Percentiles rank a stretch among this genome's conserved stretches.
phyloP scores from a whole-genome alignment of 2,329 filamentous ascomycete genomes.

The Scopulariopsis brevicaulis region DNA sequence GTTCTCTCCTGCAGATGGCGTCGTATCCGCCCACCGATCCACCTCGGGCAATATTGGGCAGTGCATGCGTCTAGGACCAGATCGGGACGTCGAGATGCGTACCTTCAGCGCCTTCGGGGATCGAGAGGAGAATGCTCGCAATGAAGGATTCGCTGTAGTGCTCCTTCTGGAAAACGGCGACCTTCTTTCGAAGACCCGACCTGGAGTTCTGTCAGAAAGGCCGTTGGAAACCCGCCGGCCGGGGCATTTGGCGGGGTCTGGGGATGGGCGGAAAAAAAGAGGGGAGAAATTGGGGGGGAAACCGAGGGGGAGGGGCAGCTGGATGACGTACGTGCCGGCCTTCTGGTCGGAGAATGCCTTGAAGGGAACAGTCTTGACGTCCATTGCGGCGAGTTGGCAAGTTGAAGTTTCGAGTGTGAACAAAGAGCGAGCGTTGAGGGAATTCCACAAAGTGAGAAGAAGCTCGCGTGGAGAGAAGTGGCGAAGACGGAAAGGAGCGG shows the following conservation, averaged over 20 bases:
- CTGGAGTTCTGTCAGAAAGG: slow-evolving; percentile 32
- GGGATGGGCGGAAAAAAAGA: neutral
- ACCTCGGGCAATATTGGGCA: neutral
- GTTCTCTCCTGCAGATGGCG: too few species aligned
- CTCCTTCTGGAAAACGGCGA: slow-evolving; percentile 89
- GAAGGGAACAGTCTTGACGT: slow-evolving; percentile 65
- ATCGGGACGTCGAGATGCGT: slow-evolving; percentile 1
- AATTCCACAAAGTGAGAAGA: neutral
- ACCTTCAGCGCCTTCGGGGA: slow-evolving; percentile 85
- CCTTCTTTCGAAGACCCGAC: slow-evolving; percentile 97
- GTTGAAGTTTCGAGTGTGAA: neutral
- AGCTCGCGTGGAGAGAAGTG: neutral
- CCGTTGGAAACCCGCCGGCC: neutral
- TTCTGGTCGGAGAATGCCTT: slow-evolving; percentile 92
- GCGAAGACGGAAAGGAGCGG: neutral
- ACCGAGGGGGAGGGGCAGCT: slow-evolving; percentile 19
- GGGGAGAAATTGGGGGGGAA: neutral
- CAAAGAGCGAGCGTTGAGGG: neutral
- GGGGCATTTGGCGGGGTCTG: neutral
- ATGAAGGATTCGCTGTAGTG: slow-evolving; percentile 97
- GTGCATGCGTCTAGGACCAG: neutral
- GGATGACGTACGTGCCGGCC: slow-evolving; percentile 81
- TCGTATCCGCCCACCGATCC: neutral
- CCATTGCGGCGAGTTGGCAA: slow-evolving; percentile 40
- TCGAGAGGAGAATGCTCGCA: slow-evolving; percentile 86